Base-by-base conservation (phyloP, 2,329 filamentous ascomycete genomes). In the Amylocarpus encephaloides region DNA sequence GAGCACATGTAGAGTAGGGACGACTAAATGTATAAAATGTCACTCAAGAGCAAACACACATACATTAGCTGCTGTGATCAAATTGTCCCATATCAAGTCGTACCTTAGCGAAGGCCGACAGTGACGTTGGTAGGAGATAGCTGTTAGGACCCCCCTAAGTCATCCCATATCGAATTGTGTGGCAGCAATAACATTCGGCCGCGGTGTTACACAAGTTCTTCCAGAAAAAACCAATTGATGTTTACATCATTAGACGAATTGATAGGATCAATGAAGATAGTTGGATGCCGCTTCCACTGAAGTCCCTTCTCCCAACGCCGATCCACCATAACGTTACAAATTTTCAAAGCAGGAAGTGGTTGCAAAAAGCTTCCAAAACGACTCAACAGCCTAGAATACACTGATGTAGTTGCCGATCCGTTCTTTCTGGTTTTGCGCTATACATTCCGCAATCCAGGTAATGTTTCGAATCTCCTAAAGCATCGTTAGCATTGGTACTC, bases 391-490 rank as follows among this genome's bases (percentile, higher is more conserved):
- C 56, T 72, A 95, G 72, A 98, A 95, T 55, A 97, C 93, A 71
- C 90, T 95, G 69, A 98, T 98, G 72, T 95, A 98, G 73, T 97
- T 98, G 62, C 88, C 87, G 68, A 98, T 97, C 67, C 93, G 83
- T 71, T 98, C 93, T 76, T 98, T 98, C 73, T 98, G 93, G 75
- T 95, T 96, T 73, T 98, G 93, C 49, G 93, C 93, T 79, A 98
- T 98, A 73, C 93, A 98, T 72, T 98, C 93, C 18, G 93, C 86
- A 70, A 98, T 98, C 93, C 93, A 98, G 46, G 93, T 97, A 66
- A 98, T 95, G 72, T 98, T 98, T 59, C 93, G 87, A 64, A 97
- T 96, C 86, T 98, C 93, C 91, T 97, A 55, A 6, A 16, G 3
- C 16, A 4, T 36, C 22, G 63, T 76, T 63, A 72, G 66, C 48